Evolutionary conservation across 352 stramenopile genomes (phyloP).

Genomic region (Halophytophthora polymorphica): DNA sequence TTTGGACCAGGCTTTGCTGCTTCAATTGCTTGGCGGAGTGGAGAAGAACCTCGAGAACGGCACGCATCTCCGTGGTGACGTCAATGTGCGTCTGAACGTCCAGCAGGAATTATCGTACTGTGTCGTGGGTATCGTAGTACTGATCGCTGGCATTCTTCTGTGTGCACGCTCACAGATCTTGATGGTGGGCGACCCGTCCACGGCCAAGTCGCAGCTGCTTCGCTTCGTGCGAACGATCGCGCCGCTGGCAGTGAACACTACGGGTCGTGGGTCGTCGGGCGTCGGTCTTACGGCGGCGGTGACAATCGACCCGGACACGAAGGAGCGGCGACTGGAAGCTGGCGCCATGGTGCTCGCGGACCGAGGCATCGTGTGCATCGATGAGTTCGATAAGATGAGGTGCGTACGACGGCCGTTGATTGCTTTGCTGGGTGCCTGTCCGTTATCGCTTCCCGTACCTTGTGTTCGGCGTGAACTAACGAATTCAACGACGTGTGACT

Average conservation of each 20-base stretch:
- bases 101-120: neutral
- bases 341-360: constrained; percentile 99
- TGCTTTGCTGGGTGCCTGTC: too few relatives aligned
- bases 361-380: constrained; percentile 98
- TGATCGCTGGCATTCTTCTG: constrained; percentile 3
- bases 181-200: constrained; percentile 98
- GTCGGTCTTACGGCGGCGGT: constrained; percentile 98
- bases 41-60: constrained; percentile 98
- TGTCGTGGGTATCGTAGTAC: neutral
- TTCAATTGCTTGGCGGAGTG: constrained; percentile 87
- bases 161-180: constrained; percentile 45
- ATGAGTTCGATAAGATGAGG: constrained; percentile 99
- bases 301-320: constrained; percentile 95
- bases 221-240: constrained; percentile 95
- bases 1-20: constrained; percentile 44
- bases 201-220: constrained; percentile 98
- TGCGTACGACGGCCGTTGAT: constrained; percentile 11
- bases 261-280: constrained; percentile 74
- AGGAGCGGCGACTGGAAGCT: constrained; percentile 93
- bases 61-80: constrained; percentile 99
- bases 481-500: constrained; percentile 4
- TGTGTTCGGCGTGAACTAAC: constrained; percentile 8
- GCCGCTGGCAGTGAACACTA: constrained; percentile 91
- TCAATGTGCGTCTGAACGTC: constrained; percentile 86
- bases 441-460: neutral